These are phyloP conservation scores for Cadophora sp. DNA, from an alignment of 2,329 filamentous ascomycete species.

Conservation along the genomic window DNA sequence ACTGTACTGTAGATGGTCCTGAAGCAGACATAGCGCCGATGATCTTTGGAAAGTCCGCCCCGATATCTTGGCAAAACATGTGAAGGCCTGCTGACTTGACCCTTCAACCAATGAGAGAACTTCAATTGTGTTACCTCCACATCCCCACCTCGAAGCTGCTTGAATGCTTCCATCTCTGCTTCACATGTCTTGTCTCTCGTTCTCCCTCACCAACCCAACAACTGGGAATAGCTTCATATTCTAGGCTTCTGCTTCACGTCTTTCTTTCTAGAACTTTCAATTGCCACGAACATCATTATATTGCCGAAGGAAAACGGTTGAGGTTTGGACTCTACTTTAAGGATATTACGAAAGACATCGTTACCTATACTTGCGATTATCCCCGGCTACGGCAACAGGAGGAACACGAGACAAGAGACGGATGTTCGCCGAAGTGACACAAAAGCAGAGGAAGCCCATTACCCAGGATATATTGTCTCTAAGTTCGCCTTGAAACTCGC, in stretches of 20 bases:
- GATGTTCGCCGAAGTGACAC: neutral
- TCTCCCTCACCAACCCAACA: neutral
- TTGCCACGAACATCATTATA: neutral
- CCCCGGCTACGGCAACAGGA: neutral
- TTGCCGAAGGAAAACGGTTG: neutral
- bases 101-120: neutral
- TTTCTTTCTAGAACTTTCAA: neutral
- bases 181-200: neutral
- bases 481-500: neutral
- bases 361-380: neutral
- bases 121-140: neutral
- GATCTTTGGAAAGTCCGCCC: neutral
- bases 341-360: neutral
- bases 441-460: too few relatives aligned
- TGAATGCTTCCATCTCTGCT: neutral
- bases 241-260: neutral
- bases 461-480: neutral
- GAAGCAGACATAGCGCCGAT: too few relatives aligned
- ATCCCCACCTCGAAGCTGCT: constrained; percentile 6
- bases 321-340: neutral
- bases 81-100: constrained; percentile 16
- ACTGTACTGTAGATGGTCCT: too few relatives aligned
- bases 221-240: constrained; percentile 1
- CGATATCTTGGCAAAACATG: constrained; percentile 15
- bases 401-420: constrained; percentile 7